Conservation (phyloP, 345 rosid genomes). For the Arabidopsis thaliana region DNA sequence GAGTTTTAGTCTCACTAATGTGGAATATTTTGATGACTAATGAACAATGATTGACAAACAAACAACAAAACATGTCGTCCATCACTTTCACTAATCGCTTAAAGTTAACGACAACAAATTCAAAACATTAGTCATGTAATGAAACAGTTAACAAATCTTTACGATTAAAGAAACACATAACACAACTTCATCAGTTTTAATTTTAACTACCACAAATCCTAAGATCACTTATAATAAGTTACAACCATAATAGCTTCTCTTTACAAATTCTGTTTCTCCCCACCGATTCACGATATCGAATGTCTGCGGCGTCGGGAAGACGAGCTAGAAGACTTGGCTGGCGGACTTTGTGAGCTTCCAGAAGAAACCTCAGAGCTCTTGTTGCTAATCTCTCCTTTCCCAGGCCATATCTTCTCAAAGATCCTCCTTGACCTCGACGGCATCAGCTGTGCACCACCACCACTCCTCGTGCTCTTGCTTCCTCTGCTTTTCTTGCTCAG, state of each 20-base stretch:
- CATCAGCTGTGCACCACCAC: conserved; percentile 64
- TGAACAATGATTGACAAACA: too few relatives aligned
- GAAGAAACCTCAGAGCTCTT: conserved; percentile 83
- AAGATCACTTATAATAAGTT: conserved; percentile 23
- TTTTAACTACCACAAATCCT: conserved; percentile 31
- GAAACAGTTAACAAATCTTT: conserved; percentile 23
- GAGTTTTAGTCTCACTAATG: not conserved
- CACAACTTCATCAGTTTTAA: conserved; percentile 29
- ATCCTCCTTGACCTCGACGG: conserved; percentile 92
- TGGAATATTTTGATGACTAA: too few relatives aligned
- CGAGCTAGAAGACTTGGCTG: conserved; percentile 72
- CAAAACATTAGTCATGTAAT: too few relatives aligned
- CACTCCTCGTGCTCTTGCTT: conserved; percentile 66
- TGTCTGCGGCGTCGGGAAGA: conserved; percentile 76
- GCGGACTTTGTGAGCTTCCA: conserved; percentile 86
- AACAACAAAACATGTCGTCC: too few relatives aligned
- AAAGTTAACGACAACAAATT: too few relatives aligned
- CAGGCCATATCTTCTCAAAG: conserved; percentile 78
- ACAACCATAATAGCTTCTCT: conserved; percentile 32
- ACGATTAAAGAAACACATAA: conserved; percentile 30
- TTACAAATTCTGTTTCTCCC: conserved; percentile 27
- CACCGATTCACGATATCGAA: conserved; percentile 58
- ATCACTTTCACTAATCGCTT: too few relatives aligned
- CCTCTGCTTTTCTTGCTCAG: conserved; percentile 61
- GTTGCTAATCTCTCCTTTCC: conserved; percentile 57